Base-by-base conservation (phyloP, 495 filamentous ascomycete species). In the Polyplosphaeria fusca region DNA sequence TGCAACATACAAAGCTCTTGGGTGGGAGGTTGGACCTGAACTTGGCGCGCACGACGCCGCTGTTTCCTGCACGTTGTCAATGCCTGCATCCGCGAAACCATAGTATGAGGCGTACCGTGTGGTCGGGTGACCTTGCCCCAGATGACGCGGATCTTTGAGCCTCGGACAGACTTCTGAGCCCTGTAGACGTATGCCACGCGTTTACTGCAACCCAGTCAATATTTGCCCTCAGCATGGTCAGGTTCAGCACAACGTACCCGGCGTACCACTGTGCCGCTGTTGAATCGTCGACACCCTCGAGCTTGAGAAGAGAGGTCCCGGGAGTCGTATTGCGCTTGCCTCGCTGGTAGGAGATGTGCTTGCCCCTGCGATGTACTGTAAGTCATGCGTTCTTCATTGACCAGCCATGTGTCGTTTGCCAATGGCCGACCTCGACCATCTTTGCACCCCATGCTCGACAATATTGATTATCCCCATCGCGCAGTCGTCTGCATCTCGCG, bases 91-190 rank as follows among this genome's bases (percentile, higher is more conserved):
- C n/a, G n/a, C n/a, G n/a, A n/a, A n/a, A n/a, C 18, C 27, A 35
- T 43, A 4, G 44, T 19, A 11, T 38, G 35, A 18, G 22, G 23
- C 60, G 37, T 86, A 92, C 89, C 93, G 76, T 97, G 91, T 71
- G 89, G 84, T 68, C 89, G 82, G 69, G 91, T 95, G 69, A 97
- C 83, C 82, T 95, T 97, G 76, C 94, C 94, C 93, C 94, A 98
- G 78, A 97, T 97, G 60, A 96, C 91, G 71, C 91, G 80, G 75
- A 97, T 91, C 83, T 97, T 96, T 73, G 90, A 89, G 71, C 93
- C 93, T 67, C 89, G 88, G 66, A 91, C 79, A 79, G 95, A 90
- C 76, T 82, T 86, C 78, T 87, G 84, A 58, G 85, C 93, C 64
- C 91, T 87, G 81, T 97, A 97, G 74, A 98, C 91, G 74, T 89